Evolutionary conservation across 345 rosid species (phyloP).

Genomic region (Gossypium herbaceum): DNA sequence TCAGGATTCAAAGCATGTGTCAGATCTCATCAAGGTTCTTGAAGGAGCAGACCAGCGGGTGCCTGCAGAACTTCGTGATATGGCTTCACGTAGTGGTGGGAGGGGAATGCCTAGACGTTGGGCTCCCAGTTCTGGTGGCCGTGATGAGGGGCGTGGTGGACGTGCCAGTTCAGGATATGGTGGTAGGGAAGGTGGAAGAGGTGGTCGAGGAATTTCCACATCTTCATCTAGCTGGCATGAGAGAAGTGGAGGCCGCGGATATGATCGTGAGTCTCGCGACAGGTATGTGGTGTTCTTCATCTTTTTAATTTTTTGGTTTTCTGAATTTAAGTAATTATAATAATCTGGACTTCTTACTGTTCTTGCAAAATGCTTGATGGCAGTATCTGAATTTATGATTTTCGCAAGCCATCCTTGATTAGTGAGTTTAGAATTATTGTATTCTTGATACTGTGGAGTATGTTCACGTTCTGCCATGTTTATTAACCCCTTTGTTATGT

Average conservation of each 20-base stretch:
- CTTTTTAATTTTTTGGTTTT: neutral
- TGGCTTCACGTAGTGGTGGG: slow-evolving; percentile 88
- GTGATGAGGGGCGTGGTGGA: slow-evolving; percentile 63
- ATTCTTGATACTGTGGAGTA: neutral
- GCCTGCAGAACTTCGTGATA: slow-evolving; percentile 74
- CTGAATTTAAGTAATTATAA: neutral
- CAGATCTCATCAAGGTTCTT: slow-evolving; percentile 77
- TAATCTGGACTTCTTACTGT: neutral
- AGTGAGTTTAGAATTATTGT: neutral
- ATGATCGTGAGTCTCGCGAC: slow-evolving; percentile 48
- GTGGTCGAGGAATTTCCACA: slow-evolving; percentile 37
- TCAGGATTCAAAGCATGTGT: slow-evolving; percentile 86
- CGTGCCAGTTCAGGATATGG: slow-evolving; percentile 53
- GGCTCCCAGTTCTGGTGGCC: slow-evolving; percentile 61
- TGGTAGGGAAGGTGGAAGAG: slow-evolving; percentile 55
- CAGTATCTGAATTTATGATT: neutral
- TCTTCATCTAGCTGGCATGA: slow-evolving; percentile 30
- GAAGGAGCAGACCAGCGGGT: slow-evolving; percentile 93
- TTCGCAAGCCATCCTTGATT: neutral
- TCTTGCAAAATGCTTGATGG: neutral
- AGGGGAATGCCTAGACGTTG: slow-evolving; percentile 70
- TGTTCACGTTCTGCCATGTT: neutral
- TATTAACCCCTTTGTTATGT: neutral
- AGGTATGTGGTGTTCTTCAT: slow-evolving; percentile 37
- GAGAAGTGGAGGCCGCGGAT: slow-evolving; percentile 46